Conservation (phyloP, 805 yeast genomes). For the Ogataea naganishii region DNA sequence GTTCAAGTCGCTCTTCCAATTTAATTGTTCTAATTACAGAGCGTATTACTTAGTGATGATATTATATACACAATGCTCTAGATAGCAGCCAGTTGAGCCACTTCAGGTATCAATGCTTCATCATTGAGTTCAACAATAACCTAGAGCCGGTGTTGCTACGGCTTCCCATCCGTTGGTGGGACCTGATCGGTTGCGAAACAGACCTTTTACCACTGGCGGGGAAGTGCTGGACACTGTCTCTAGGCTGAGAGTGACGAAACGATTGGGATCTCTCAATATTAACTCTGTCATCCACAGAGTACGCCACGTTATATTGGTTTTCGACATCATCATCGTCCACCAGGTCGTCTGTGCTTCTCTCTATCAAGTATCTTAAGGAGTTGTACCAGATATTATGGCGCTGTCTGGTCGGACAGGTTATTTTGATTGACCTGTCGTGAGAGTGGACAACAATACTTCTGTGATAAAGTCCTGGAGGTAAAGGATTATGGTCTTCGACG, state of each 20-base stretch:
- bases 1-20: too few species aligned
- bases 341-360: constrained; percentile 53
- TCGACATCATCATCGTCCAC: constrained; percentile 38
- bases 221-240: constrained; percentile 7
- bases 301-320: constrained; percentile 21
- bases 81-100: too few species aligned
- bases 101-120: too few species aligned
- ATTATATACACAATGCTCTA: too few species aligned
- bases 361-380: constrained; percentile 67
- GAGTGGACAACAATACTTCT: constrained; percentile 75
- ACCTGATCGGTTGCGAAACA: constrained; percentile 7
- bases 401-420: constrained; percentile 82
- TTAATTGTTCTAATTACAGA: too few species aligned
- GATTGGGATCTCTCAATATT: constrained; percentile 19
- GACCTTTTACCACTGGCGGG: constrained; percentile 4
- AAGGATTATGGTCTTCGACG: constrained; percentile 76
- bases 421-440: constrained; percentile 49
- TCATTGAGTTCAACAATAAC: too few species aligned
- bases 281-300: constrained; percentile 17
- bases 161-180: too few species aligned
- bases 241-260: constrained; percentile 19
- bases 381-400: constrained; percentile 90
- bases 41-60: too few species aligned
- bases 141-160: too few species aligned
- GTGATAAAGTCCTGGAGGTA: constrained; percentile 83